Conservation (phyloP, 2,329 filamentous ascomycete genomes). For the Sclerotinia sclerotiorum region DNA sequence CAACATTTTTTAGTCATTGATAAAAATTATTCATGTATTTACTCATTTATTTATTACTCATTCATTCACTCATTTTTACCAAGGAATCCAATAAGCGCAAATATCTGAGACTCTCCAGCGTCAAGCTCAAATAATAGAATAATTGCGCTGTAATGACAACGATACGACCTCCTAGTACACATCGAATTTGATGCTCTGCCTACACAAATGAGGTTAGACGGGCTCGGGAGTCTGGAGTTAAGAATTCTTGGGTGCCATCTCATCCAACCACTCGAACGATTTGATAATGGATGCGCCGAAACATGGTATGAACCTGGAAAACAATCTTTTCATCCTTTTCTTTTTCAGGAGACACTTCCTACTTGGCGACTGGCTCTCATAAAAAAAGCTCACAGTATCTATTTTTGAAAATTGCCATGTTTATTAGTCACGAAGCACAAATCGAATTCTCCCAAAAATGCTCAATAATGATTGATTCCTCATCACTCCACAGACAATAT, state of each 20-base stretch:
- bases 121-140: neutral
- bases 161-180: neutral
- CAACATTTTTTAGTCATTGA: neutral
- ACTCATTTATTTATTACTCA: neutral
- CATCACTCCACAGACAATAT: no score
- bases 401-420: neutral
- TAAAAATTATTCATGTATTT: neutral
- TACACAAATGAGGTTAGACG: neutral
- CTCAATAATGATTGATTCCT: no score
- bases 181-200: neutral
- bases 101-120: constrained; percentile 7
- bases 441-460: neutral
- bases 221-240: neutral
- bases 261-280: constrained; percentile 6
- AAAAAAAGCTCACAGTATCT: no score
- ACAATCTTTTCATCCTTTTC: neutral
- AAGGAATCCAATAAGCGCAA: constrained; percentile 3
- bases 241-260: neutral
- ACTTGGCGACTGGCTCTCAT: neutral
- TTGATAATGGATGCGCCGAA: constrained; percentile 10
- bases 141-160: constrained; percentile 1
- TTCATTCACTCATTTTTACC: neutral
- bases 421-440: neutral
- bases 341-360: neutral
- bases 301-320: neutral